Percentiles rank a stretch among this genome's conserved stretches.
These are phyloP conservation scores for Torulaspora gathmanii DNA, from an alignment of 805 yeast species.

Conservation along the genomic window DNA sequence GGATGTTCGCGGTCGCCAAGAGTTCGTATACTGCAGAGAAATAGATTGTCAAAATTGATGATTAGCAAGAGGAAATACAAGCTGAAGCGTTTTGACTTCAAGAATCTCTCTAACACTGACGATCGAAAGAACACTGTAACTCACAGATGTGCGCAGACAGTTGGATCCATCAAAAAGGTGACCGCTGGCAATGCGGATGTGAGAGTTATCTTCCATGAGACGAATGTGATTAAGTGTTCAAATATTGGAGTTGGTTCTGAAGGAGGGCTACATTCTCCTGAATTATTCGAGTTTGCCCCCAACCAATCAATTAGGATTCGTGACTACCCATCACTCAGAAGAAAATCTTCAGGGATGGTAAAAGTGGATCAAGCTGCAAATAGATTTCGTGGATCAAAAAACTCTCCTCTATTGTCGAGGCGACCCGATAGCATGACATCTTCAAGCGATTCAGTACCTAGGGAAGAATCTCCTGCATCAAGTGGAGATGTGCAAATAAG, in stretches of 20 bases:
- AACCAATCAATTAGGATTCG: conserved; percentile 19
- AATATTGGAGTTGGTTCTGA: conserved; percentile 6
- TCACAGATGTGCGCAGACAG: conserved; percentile 23
- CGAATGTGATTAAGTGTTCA: conserved; percentile 24
- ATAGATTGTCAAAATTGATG: conserved; percentile 19
- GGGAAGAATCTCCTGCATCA: background rate
- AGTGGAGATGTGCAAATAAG: background rate
- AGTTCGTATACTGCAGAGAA: conserved; percentile 24
- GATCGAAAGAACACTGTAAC: conserved; percentile 2
- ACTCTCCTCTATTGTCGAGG: background rate
- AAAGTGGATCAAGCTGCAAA: background rate
- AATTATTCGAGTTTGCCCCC: conserved; percentile 19
- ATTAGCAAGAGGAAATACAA: conserved; percentile 29
- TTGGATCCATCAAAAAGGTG: conserved; percentile 21
- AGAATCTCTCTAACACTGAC: conserved; percentile 7
- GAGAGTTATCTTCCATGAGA: conserved; percentile 28
- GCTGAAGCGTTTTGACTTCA: conserved; percentile 21
- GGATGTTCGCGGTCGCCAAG: conserved; percentile 31
- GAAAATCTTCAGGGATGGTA: background rate
- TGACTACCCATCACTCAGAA: conserved; percentile 18
- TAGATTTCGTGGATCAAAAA: background rate
- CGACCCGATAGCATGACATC: no score
- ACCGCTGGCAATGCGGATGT: conserved; percentile 30
- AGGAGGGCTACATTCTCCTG: conserved; percentile 7
- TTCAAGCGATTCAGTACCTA: no score